phyloP scores from a whole-genome alignment of 164 flowering plant genomes.

The Chimonanthus salicifolius region DNA sequence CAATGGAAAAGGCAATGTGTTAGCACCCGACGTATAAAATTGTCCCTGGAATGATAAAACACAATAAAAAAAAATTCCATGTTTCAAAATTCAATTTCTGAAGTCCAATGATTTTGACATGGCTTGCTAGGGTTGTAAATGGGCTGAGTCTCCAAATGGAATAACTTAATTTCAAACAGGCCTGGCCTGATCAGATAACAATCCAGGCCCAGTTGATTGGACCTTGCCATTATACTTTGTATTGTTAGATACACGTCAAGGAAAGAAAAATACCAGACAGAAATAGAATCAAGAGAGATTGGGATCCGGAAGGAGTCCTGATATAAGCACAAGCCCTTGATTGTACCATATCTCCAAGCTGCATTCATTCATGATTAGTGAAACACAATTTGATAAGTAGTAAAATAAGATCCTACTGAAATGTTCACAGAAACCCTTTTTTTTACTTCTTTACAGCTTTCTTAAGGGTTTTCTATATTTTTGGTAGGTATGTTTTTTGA shows the following conservation, averaged over 20 bases:
- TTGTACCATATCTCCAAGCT: conserved; percentile 85
- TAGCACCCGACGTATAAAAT: not conserved
- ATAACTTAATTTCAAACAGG: no score
- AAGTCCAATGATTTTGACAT: no score
- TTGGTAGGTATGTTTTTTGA: no score
- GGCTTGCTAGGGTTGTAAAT: not conserved
- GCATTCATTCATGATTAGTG: conserved; percentile 4
- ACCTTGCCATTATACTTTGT: no score
- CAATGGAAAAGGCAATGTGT: conserved; percentile 1
- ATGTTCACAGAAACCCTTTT: no score
- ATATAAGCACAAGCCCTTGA: conserved; percentile 67
- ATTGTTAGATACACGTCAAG: not conserved
- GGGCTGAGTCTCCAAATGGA: not conserved
- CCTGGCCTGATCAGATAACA: no score
- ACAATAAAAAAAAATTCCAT: no score
- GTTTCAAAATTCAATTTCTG: no score
- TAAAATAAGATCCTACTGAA: no score
- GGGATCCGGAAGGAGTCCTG: conserved; percentile 65
- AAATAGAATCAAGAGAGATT: conserved; percentile 70
- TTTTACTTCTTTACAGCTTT: no score
- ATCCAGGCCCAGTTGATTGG: no score
- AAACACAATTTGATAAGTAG: not conserved
- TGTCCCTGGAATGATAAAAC: not conserved
- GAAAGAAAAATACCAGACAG: conserved; percentile 47
- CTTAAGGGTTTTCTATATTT: no score